These are phyloP conservation scores for Cryphonectria nitschkei DNA, from an alignment of 2,329 filamentous ascomycete genomes.

Conservation along the genomic window DNA sequence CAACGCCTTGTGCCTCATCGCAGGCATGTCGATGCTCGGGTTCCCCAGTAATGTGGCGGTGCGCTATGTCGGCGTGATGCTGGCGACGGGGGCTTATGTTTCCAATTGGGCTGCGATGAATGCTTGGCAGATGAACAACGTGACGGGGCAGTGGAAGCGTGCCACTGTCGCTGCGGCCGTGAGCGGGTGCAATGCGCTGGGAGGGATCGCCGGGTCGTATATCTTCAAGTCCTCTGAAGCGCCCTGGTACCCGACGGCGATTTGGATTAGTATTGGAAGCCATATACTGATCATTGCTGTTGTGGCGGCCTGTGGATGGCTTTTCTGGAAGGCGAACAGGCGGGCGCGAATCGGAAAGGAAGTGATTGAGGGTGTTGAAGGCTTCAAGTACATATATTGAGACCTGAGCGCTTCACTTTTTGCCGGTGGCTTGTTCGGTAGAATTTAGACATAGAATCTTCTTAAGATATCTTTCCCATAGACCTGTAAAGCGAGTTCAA, in stretches of 20 bases:
- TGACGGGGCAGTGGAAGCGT: conserved; percentile 38
- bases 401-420: not conserved
- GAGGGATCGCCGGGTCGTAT: conserved; percentile 28
- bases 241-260: conserved; percentile 27
- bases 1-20: conserved; percentile 64
- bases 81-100: conserved; percentile 70
- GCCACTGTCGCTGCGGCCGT: conserved; percentile 27
- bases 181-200: conserved; percentile 30
- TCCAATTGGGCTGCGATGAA: conserved; percentile 71
- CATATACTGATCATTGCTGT: conserved; percentile 27
- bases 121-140: conserved; percentile 65
- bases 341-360: conserved; percentile 17
- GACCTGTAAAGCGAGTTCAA: too few relatives aligned
- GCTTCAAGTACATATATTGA: conserved; percentile 28
- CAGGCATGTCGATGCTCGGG: conserved; percentile 68
- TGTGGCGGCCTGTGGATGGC: conserved; percentile 15
- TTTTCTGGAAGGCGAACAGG: conserved; percentile 27
- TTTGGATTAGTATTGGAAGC: conserved; percentile 29
- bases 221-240: conserved; percentile 25
- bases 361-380: conserved; percentile 27
- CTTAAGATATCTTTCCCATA: too few relatives aligned
- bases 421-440: not conserved
- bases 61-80: conserved; percentile 66
- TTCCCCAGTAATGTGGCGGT: conserved; percentile 62
- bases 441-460: not conserved